phyloP scores from a whole-genome alignment of 257 asterid genomes.

The Apocynum venetum region DNA sequence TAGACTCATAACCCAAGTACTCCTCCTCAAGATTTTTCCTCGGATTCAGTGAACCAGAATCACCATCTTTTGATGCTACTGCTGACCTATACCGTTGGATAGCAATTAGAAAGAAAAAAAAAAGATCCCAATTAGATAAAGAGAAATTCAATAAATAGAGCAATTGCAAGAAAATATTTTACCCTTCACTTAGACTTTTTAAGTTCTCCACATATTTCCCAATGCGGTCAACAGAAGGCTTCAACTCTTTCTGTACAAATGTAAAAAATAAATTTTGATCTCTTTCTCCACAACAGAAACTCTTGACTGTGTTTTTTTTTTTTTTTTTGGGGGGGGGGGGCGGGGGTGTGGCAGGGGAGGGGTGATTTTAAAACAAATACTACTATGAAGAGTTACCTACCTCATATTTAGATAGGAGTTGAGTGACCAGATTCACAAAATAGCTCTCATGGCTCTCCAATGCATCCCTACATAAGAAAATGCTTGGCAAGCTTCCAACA shows the following conservation, averaged over 20 bases:
- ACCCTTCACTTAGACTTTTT: constrained; percentile 69
- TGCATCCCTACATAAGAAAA: constrained; percentile 59
- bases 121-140: no score
- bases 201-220: constrained; percentile 81
- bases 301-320: no score
- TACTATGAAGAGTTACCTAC: constrained; percentile 30
- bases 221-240: constrained; percentile 70
- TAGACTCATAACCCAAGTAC: constrained; percentile 79
- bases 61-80: constrained; percentile 38
- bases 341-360: background rate
- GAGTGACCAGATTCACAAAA: constrained; percentile 61
- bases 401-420: constrained; percentile 81
- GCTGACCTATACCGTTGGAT: constrained; percentile 36
- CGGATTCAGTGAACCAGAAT: constrained; percentile 52
- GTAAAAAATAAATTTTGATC: background rate
- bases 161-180: no score
- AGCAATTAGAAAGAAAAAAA: constrained; percentile 15
- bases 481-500: constrained; percentile 18
- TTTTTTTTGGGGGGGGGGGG: no score
- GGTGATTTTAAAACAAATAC: background rate
- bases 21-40: constrained; percentile 89
- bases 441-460: constrained; percentile 76
- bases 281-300: background rate
- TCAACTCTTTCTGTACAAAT: constrained; percentile 67
- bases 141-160: no score